These are phyloP conservation scores for Erodium maritimum DNA, from an alignment of 345 rosid species.

Conservation along the genomic window DNA sequence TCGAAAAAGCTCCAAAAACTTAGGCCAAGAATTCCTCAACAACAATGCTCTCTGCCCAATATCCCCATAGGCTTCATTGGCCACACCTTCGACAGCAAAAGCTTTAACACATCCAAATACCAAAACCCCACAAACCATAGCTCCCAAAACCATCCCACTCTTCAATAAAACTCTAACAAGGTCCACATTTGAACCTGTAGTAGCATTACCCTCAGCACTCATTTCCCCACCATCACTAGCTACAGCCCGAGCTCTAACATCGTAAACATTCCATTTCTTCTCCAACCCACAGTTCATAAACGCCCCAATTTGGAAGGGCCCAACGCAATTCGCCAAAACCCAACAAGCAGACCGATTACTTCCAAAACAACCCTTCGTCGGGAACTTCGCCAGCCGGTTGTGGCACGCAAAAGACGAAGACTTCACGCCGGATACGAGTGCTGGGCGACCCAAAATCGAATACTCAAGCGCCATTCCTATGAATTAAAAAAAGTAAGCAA, in stretches of 20 bases:
- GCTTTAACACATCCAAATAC: constrained; percentile 47
- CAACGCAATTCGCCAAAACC: constrained; percentile 12
- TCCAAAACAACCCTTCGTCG: constrained; percentile 10
- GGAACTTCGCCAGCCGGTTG: not conserved
- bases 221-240: constrained; percentile 16
- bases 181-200: constrained; percentile 20
- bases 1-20: constrained; percentile 48
- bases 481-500: not conserved
- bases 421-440: not conserved
- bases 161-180: constrained; percentile 30
- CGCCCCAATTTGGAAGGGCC: constrained; percentile 9
- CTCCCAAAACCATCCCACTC: constrained; percentile 46
- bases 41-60: constrained; percentile 46
- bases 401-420: not conserved
- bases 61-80: constrained; percentile 62
- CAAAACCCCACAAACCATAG: constrained; percentile 48
- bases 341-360: constrained; percentile 17
- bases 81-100: constrained; percentile 51
- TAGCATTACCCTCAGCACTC: constrained; percentile 9
- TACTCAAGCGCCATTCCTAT: not conserved
- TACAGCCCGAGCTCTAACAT: constrained; percentile 10
- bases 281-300: constrained; percentile 11
- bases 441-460: not conserved
- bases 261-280: constrained; percentile 9
- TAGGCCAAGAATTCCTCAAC: constrained; percentile 63